A percentile compares a stretch with the other conserved stretches of the same genome.
Conservation (phyloP, 129 eudicot species). For the Saussurea involucrata region DNA sequence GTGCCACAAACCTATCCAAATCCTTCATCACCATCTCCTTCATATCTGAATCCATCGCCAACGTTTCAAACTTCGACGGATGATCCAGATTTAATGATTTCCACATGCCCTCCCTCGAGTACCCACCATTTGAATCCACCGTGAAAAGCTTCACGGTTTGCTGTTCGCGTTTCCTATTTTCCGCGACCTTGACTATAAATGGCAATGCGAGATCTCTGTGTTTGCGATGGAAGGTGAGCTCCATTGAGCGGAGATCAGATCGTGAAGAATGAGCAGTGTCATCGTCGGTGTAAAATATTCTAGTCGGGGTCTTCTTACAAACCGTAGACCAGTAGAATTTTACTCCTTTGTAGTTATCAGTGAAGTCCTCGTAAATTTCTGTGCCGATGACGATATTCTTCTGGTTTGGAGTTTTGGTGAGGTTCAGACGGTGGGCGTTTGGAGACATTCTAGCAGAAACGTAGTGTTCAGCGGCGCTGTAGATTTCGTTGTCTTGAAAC, state of each 20-base stretch:
- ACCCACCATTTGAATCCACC: not conserved
- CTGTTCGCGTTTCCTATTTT: slow-evolving; percentile 28
- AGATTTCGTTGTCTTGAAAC: slow-evolving; percentile 45
- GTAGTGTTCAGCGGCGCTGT: slow-evolving; percentile 47
- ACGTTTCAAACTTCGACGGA: slow-evolving; percentile 54
- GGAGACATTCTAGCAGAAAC: slow-evolving; percentile 34
- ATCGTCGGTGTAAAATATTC: slow-evolving; percentile 18
- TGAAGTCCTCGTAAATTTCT: slow-evolving; percentile 45
- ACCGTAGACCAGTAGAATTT: slow-evolving; percentile 47
- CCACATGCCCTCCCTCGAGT: slow-evolving; percentile 24
- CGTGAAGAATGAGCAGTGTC: slow-evolving; percentile 18
- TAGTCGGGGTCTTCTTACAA: slow-evolving; percentile 7
- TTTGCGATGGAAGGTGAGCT: slow-evolving; percentile 49
- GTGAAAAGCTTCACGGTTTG: slow-evolving; percentile 45
- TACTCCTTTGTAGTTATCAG: slow-evolving; percentile 28
- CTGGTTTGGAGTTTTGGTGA: slow-evolving; percentile 41
- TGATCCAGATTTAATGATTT: slow-evolving; percentile 49
- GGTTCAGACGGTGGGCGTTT: slow-evolving; percentile 38
- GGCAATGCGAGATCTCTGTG: slow-evolving; percentile 50
- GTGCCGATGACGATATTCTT: slow-evolving; percentile 33
- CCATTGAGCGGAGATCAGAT: slow-evolving; percentile 43
- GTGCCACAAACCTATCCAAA: slow-evolving; percentile 51
- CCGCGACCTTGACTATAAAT: slow-evolving; percentile 32
- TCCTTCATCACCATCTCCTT: slow-evolving; percentile 53
- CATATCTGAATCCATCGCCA: slow-evolving; percentile 52